Percentiles rank a stretch among this genome's conserved stretches.
phyloP scores from a whole-genome alignment of 2,329 filamentous ascomycete genomes.

The Exophiala bonariae region DNA sequence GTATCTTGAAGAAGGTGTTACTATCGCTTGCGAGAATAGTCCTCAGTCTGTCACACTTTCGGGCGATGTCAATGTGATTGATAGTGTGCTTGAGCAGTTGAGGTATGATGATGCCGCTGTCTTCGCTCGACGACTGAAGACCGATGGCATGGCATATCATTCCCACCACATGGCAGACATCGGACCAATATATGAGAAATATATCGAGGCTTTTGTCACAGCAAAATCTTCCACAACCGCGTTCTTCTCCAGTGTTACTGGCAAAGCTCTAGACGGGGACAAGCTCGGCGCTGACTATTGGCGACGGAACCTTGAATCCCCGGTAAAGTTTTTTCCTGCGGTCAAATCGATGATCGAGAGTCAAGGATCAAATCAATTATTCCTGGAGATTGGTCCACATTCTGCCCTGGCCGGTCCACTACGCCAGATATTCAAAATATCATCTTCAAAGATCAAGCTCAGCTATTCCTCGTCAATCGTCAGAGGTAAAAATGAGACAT shows the following conservation, averaged over 20 bases:
- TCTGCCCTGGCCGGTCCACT: constrained; percentile 25
- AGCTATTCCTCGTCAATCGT: constrained; percentile 22
- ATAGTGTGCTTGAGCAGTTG: constrained; percentile 9
- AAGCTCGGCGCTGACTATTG: constrained; percentile 25
- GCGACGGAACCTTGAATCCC: constrained; percentile 28
- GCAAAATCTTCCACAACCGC: background rate
- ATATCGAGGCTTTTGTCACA: constrained; percentile 3
- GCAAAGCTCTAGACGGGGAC: constrained; percentile 5
- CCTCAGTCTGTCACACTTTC: constrained; percentile 38
- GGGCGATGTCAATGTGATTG: constrained; percentile 33
- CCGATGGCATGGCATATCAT: constrained; percentile 32
- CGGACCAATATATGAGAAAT: constrained; percentile 27
- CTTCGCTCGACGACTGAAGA: constrained; percentile 31
- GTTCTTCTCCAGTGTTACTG: background rate
- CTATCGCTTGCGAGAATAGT: constrained; percentile 40
- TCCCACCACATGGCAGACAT: constrained; percentile 31
- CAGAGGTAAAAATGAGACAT: background rate
- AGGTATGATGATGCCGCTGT: constrained; percentile 16
- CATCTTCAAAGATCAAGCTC: constrained; percentile 2
- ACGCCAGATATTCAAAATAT: constrained; percentile 29
- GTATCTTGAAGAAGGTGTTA: constrained; percentile 19
- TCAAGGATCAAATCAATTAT: constrained; percentile 2
- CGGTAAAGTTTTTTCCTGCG: constrained; percentile 29
- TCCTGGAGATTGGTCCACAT: constrained; percentile 18
- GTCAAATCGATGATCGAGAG: background rate